Evolutionary conservation across 2,329 filamentous ascomycete genomes (phyloP), one percentile per base, ranked within the genome.

Genomic region (Emergomyces orientalis): DNA sequence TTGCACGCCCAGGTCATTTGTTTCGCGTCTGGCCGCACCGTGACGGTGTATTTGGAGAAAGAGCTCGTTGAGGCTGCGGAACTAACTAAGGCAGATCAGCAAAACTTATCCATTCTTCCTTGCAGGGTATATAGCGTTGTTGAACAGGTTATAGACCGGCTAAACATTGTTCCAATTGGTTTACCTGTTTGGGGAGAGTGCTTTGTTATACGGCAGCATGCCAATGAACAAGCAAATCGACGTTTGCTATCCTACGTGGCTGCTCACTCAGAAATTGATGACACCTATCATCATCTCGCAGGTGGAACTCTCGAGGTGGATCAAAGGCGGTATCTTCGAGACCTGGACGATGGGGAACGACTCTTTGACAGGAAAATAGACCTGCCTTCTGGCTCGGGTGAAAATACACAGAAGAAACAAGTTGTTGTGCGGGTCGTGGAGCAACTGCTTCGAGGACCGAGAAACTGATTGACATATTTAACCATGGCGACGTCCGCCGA

Each of bases 391-490:
- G 58, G 54, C 14, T 22, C 41, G 41, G 25, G 41, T 19, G 27
- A 11, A 27, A 9, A 30, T 27, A 55, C 63, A 5, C n/a, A 55
- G 27, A 32, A 14, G 43, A 59, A 64, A 8, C 52, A 59, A 25
- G 63, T 66, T 32, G 56, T 34, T 22, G 43, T 64, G 37, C 63
- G 51, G 51, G 64, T 66, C 22, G 25, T 54, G 22, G 64, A 66
- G 51, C 51, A 64, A 27, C 61, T 66, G 2, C 63, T 66, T 25
- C 58, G 64, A 17, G 63, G 64, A 14, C 64, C 64, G 17, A 61
- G 63, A 41, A 66, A 66, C 34, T n/a, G n/a, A n/a, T n/a, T n/a
- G n/a, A n/a, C n/a, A n/a, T n/a, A n/a, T n/a, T n/a, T n/a, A n/a
- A n/a, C n/a, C n/a, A n/a, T n/a, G n/a, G n/a, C n/a, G n/a, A n/a